Evolutionary conservation across 2,329 filamentous ascomycete species (phyloP), one percentile per base, ranked within the genome.

Genomic region (Aspergillus viridinutans): DNA sequence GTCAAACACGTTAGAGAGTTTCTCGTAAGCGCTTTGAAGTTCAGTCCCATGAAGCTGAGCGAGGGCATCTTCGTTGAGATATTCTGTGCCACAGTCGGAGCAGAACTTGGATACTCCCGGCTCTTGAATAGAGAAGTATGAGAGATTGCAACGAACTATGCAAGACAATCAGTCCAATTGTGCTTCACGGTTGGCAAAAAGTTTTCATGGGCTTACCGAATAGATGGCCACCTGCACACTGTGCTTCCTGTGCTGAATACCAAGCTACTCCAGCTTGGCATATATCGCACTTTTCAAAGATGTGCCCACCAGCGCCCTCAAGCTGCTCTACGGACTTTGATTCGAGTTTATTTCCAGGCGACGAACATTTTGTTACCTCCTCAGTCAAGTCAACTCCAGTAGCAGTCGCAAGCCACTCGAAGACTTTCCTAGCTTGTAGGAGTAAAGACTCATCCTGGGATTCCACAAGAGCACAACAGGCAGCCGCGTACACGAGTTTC

Each of bases 21-120:
- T 59, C 23, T 59, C 59, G 51, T 64, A 72, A 20, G 63, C 56
- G 2, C 51, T 49, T 25, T 65, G 58, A n/a, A 68, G 42, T 12
- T 61, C 62, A 12, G 52, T 48, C 20, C 56, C 63, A n/a, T 58
- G 53, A 3, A 53, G 32, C 38, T 52, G 25, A 54, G 61, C 57
- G 9, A 76, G 53, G 8, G 66, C 61, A 35, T 79, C 76, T 50
- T 81, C 78, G 48, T 75, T 76, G 7, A 83, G 61, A 61, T 77
- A 82, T 48, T 80, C 77, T 26, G 70, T 77, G 12, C 67, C 74
- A 62, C 83, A 85, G n/a, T 78, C 69, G 20, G 77, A 77, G 65
- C 83, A 85, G 51, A 74, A 75, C 62, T 83, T 84, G 12, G 81
- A 80, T 2, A 80, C 72, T 1, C 77, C 77, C 2, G 83, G 81